Conservation (phyloP, 257 asterid species). For the Eustoma russellianum region DNA sequence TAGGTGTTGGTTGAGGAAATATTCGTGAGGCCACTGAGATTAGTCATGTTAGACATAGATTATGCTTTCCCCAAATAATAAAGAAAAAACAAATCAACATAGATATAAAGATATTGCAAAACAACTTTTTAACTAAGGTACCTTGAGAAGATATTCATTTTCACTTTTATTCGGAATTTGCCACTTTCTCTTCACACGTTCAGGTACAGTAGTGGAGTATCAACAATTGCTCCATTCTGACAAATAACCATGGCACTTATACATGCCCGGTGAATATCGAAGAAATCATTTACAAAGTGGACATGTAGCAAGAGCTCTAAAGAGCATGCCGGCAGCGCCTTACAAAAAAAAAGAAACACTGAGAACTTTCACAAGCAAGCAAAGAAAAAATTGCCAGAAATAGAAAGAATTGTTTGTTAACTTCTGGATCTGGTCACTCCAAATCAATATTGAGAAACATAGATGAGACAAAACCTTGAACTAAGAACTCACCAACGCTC, state of each 20-base stretch:
- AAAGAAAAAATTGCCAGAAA: neutral
- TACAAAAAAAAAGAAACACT: constrained; percentile 7
- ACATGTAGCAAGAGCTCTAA: constrained; percentile 75
- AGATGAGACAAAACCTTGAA: neutral
- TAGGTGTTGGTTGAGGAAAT: constrained; percentile 54
- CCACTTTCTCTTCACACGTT: constrained; percentile 80
- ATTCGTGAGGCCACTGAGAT: constrained; percentile 80
- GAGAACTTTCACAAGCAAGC: neutral
- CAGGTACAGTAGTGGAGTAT: constrained; percentile 58
- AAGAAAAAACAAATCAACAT: neutral
- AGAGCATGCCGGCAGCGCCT: constrained; percentile 96
- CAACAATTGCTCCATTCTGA: constrained; percentile 94
- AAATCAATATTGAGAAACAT: no score
- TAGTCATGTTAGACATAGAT: constrained; percentile 15
- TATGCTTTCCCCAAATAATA: constrained; percentile 2
- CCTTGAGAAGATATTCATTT: constrained; percentile 75
- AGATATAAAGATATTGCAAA: constrained; percentile 3
- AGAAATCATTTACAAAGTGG: constrained; percentile 74
- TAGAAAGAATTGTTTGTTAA: neutral
- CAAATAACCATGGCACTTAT: constrained; percentile 68
- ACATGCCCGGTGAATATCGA: constrained; percentile 68
- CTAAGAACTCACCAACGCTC: constrained; percentile 56
- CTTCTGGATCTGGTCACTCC: neutral
- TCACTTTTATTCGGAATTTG: constrained; percentile 67
- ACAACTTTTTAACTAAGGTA: constrained; percentile 19